phyloP scores from a whole-genome alignment of 345 rosid genomes.

The Brassica carinata region DNA sequence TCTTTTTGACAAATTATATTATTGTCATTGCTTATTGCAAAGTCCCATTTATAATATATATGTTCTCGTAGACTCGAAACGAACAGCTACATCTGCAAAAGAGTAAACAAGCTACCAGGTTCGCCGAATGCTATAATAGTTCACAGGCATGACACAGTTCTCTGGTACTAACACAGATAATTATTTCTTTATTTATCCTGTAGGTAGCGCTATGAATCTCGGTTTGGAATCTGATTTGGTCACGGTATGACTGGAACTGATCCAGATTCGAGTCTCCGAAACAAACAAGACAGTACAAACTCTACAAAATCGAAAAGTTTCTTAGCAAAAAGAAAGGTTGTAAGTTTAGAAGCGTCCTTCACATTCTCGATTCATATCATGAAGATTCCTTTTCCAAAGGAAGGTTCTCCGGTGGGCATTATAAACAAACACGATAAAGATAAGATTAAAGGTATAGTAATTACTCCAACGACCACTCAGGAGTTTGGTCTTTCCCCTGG shows the following conservation, averaged over 20 bases:
- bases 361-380: no score
- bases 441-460: neutral
- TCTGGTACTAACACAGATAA: neutral
- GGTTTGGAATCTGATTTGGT: neutral
- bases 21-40: conserved; percentile 12
- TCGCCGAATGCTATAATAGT: neutral
- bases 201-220: neutral
- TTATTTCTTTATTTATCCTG: neutral
- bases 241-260: neutral
- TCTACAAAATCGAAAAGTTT: no score
- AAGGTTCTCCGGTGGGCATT: neutral
- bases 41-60: neutral
- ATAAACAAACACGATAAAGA: conserved; percentile 10
- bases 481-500: no score
- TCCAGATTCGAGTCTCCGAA: no score
- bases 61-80: conserved; percentile 3
- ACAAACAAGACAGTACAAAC: no score
- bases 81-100: neutral
- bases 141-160: neutral
- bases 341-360: no score
- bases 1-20: conserved; percentile 3
- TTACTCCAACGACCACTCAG: no score
- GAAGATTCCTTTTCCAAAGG: neutral
- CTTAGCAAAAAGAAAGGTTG: no score
- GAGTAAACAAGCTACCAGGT: neutral